Conservation (phyloP, 2,329 filamentous ascomycete genomes). For the Clathrospora elynae region DNA sequence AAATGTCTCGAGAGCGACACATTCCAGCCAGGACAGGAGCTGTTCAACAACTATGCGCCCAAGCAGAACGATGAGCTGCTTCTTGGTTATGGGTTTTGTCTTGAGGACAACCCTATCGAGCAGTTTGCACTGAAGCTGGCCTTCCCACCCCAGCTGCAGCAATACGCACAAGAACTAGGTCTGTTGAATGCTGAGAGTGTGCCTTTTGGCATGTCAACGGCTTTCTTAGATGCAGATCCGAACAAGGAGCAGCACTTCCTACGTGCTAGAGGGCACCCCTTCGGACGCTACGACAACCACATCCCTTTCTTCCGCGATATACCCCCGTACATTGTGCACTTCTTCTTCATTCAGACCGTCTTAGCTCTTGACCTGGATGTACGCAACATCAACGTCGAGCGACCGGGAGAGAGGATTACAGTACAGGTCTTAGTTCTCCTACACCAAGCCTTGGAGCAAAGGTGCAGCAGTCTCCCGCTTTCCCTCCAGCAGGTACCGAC, state of each 20-base stretch:
- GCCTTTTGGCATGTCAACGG: conserved; percentile 34
- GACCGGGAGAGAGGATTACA: conserved; percentile 26
- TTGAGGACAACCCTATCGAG: conserved; percentile 55
- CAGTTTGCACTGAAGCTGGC: conserved; percentile 51
- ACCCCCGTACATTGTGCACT: conserved; percentile 42
- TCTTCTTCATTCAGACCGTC: conserved; percentile 37
- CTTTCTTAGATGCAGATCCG: conserved; percentile 26
- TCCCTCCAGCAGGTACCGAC: conserved; percentile 2
- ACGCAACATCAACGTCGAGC: conserved; percentile 12
- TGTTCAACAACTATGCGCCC: conserved; percentile 61
- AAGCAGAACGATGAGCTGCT: conserved; percentile 60
- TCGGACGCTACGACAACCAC: conserved; percentile 41
- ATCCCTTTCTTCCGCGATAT: conserved; percentile 42
- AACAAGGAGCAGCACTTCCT: conserved; percentile 44
- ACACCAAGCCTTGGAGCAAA: conserved; percentile 31
- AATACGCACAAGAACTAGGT: conserved; percentile 25
- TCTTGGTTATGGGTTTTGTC: conserved; percentile 59
- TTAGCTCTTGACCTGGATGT: conserved; percentile 27
- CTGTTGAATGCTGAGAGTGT: conserved; percentile 25
- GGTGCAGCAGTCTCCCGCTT: conserved; percentile 27
- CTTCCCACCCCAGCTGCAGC: conserved; percentile 44
- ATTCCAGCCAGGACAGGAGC: conserved; percentile 47
- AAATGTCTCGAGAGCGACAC: conserved; percentile 44
- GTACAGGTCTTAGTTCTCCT: conserved; percentile 30
- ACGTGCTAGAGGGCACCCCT: conserved; percentile 36